Conservation (phyloP, 345 rosid genomes). For the Laguncularia racemosa region DNA sequence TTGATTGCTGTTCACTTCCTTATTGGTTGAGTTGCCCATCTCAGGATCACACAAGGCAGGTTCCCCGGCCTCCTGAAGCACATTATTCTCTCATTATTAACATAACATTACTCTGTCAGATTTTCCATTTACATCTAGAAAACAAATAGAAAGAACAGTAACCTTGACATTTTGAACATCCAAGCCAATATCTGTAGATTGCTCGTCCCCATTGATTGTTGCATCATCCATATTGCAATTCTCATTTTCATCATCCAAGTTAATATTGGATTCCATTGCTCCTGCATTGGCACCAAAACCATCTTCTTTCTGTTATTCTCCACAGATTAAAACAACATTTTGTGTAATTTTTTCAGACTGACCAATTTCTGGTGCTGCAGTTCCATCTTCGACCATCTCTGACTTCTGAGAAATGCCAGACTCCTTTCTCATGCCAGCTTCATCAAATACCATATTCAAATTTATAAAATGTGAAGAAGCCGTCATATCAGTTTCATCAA, state of each 20-base stretch:
- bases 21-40: constrained; percentile 15
- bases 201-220: constrained; percentile 19
- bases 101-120: constrained; percentile 11
- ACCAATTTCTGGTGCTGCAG: constrained; percentile 16
- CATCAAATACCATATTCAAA: constrained; percentile 18
- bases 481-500: constrained; percentile 22
- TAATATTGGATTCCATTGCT: constrained; percentile 17
- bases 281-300: constrained; percentile 17
- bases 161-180: constrained; percentile 20
- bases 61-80: constrained; percentile 22
- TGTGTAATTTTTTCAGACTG: constrained; percentile 13
- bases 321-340: constrained; percentile 19
- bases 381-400: constrained; percentile 23
- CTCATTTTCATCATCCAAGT: constrained; percentile 13
- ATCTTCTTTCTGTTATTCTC: constrained; percentile 16
- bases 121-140: constrained; percentile 7
- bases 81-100: constrained; percentile 24
- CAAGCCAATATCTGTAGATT: constrained; percentile 16
- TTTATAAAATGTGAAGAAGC: constrained; percentile 15
- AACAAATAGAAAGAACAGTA: constrained; percentile 15
- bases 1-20: constrained; percentile 17
- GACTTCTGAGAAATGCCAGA: constrained; percentile 10
- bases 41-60: constrained; percentile 16
- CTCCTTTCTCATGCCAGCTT: constrained; percentile 29
- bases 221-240: constrained; percentile 11